Conservation (phyloP, 345 rosid species). For the Citrus sp. region DNA sequence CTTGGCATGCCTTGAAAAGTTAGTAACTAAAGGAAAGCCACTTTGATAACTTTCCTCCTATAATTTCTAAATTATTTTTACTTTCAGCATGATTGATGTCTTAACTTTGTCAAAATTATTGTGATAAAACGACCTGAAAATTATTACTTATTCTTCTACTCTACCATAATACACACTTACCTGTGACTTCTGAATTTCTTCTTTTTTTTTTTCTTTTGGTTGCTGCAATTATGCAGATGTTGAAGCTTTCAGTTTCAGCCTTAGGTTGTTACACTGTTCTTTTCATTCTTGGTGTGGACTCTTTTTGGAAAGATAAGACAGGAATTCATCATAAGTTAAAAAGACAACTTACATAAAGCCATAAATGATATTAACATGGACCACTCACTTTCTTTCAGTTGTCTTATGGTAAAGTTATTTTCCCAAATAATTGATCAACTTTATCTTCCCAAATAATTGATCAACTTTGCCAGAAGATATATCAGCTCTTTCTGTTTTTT, state of each 20-base stretch:
- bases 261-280: neutral
- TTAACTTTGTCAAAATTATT: neutral
- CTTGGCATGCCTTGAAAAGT: slow-evolving; percentile 1
- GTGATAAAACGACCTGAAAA: neutral
- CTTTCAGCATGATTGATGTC: neutral
- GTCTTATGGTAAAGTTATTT: neutral
- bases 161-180: neutral
- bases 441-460: too few relatives aligned
- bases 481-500: too few relatives aligned
- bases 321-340: neutral
- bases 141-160: neutral
- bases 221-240: neutral
- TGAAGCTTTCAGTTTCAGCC: neutral
- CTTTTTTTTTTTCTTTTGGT: neutral
- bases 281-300: neutral
- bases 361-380: neutral
- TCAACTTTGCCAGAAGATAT: too few relatives aligned
- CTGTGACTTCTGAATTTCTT: neutral
- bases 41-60: neutral
- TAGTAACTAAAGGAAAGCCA: neutral
- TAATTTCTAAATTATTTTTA: slow-evolving; percentile 7
- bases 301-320: neutral
- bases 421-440: neutral
- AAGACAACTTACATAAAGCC: neutral
- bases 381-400: neutral